Evolutionary conservation across 768 basidiomycete species (phyloP), one percentile per base, ranked within the genome.

Genomic region (Gelatoporia subvermispora): DNA sequence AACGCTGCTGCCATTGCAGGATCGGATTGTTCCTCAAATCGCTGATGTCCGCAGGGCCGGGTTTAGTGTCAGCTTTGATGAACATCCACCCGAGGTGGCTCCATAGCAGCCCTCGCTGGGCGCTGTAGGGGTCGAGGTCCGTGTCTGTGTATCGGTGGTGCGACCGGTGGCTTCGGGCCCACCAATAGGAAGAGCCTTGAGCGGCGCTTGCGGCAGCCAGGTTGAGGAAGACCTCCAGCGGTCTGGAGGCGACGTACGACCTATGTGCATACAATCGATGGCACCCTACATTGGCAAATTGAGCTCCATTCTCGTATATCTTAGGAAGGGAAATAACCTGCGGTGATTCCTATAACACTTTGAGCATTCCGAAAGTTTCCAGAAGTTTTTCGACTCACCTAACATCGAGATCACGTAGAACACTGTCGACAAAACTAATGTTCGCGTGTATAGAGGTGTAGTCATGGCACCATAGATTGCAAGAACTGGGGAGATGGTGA

Each of bases 401-500:
- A 52, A 41, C 21, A 28, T 41, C 21, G 48, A 42, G 22, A 49
- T 21, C 54, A 84, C 68, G 72, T 93, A 95, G 72, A 91, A 94
- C 16, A 75, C 59, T 22, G 78, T 64, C 16, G 81, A 68, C 68
- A 83, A 93, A 8, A 79, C 43, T 21, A 71, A 59, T 0, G 93
- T 95, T 60, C 74, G 68, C 43, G 59, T 61, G 47, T 72, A 66
- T 36, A 72, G 55, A 42, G 70, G 65, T 8, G 78, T 79, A 10
- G 79, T 72, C 43, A 82, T 57, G 24, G 68, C 48, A 11, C 92
- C 93, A 68, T 84, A 88, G 43, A 84, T 62, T 43, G 86, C 76
- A 48, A 93, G 55, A 9, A 74, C 67, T 8, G 93, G 92, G 0
- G 89, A 87, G 53, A 84, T 51, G 39, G 82, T 77, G 39, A 93